phyloP scores from a whole-genome alignment of 768 basidiomycete species.

The Rhodotorula sphaerocarpa region DNA sequence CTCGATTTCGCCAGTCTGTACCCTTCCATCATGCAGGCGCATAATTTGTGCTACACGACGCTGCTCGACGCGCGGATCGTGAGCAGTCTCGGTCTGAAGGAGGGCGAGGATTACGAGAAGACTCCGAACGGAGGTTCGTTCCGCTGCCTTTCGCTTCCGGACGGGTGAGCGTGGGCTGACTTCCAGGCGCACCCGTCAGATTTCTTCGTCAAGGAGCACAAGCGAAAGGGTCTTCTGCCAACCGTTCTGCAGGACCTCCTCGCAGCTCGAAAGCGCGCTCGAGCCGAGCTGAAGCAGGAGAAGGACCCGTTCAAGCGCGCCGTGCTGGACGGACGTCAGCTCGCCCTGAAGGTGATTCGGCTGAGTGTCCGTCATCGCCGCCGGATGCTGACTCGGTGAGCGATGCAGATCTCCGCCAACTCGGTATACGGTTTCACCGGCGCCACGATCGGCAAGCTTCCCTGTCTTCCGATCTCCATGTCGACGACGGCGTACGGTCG shows the following conservation, averaged over 20 bases:
- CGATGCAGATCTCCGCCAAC: conserved; percentile 79
- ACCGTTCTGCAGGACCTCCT: conserved; percentile 89
- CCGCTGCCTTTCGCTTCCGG: neutral
- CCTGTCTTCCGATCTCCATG: conserved; percentile 91
- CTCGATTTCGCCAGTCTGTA: conserved; percentile 98
- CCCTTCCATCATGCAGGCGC: conserved; percentile 99
- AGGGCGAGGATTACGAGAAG: conserved; percentile 81
- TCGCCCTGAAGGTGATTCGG: conserved; percentile 73
- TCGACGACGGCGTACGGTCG: conserved; percentile 93
- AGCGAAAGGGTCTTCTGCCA: conserved; percentile 80
- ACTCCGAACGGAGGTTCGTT: conserved; percentile 85
- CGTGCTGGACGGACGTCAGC: conserved; percentile 90
- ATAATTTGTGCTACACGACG: conserved; percentile 96
- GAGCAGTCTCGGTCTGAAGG: conserved; percentile 65
- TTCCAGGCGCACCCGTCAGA: conserved; percentile 49
- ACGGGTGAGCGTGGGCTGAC: too few species aligned
- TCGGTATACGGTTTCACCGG: conserved; percentile 99
- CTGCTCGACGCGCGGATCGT: conserved; percentile 73
- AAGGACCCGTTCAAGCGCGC: conserved; percentile 95
- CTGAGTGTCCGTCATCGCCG: too few species aligned
- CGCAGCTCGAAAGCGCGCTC: conserved; percentile 84
- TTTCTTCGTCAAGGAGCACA: conserved; percentile 64
- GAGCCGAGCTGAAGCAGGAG: conserved; percentile 91
- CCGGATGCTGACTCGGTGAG: rapidly evolving
- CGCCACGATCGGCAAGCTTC: conserved; percentile 91